Conservation (phyloP, 2,329 filamentous ascomycete genomes). For the Elsinoe batatas region DNA sequence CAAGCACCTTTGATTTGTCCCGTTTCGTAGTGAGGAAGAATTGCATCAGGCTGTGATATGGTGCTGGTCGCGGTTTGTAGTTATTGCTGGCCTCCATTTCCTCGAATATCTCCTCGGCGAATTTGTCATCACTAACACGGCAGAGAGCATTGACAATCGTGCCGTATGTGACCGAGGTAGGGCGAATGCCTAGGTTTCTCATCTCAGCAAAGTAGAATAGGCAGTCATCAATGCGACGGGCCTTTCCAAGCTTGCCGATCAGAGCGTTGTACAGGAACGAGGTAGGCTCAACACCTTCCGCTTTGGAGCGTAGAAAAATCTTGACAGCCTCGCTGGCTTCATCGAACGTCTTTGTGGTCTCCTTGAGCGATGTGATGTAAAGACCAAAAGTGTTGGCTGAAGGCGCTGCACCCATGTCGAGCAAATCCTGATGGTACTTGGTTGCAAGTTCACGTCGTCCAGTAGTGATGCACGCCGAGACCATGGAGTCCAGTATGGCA, state of each 20-base stretch:
- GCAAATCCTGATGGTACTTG: conserved; percentile 81
- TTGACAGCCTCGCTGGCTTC: conserved; percentile 94
- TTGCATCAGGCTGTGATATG: conserved; percentile 99
- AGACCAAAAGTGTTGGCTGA: conserved; percentile 96
- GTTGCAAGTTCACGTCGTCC: conserved; percentile 73
- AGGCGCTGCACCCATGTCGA: conserved; percentile 81
- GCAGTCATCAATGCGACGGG: conserved; percentile 93
- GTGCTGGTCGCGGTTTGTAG: conserved; percentile 93
- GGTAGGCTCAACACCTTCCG: conserved; percentile 88
- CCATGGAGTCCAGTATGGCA: conserved; percentile 91
- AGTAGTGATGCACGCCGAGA: conserved; percentile 77
- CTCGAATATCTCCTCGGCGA: conserved; percentile 94
- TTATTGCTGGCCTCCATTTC: conserved; percentile 99
- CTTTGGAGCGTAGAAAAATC: conserved; percentile 89
- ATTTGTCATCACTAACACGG: conserved; percentile 94
- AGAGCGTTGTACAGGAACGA: conserved; percentile 97
- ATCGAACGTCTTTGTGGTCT: conserved; percentile 94
- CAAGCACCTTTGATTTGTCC: conserved; percentile 84
- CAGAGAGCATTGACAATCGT: conserved; percentile 97
- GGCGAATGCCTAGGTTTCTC: conserved; percentile 83
- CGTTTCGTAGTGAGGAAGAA: conserved; percentile 98
- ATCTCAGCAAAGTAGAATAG: conserved; percentile 98
- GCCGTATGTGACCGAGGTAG: conserved; percentile 94
- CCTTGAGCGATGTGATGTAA: conserved; percentile 98
- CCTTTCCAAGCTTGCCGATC: conserved; percentile 96